These are phyloP conservation scores for Colletotrichum caudatum DNA, from an alignment of 2,329 filamentous ascomycete genomes.

Conservation along the genomic window DNA sequence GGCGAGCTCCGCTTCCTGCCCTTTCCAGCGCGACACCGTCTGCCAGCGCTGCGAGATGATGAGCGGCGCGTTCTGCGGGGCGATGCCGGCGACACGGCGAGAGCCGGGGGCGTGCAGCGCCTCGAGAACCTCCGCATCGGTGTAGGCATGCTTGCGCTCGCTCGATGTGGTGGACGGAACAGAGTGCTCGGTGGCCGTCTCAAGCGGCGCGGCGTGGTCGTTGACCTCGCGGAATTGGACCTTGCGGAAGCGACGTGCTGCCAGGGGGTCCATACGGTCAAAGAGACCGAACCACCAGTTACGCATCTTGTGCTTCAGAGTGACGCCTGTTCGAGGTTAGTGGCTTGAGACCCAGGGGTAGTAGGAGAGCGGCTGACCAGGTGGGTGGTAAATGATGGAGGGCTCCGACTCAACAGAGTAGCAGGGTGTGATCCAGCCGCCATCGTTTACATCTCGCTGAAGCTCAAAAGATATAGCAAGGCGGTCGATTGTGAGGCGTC, in stretches of 20 bases:
- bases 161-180: constrained; percentile 12
- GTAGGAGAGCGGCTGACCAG: neutral
- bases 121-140: constrained; percentile 40
- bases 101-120: constrained; percentile 44
- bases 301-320: constrained; percentile 35
- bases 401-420: constrained; percentile 41
- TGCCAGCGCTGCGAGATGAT: constrained; percentile 43
- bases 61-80: constrained; percentile 35
- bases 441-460: constrained; percentile 45
- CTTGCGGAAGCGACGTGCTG: constrained; percentile 35
- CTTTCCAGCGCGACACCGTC: constrained; percentile 33
- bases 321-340: constrained; percentile 23
- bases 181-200: constrained; percentile 21
- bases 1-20: constrained; percentile 20
- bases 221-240: constrained; percentile 26
- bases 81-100: constrained; percentile 44
- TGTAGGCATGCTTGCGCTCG: constrained; percentile 28
- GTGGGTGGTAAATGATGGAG: constrained; percentile 39
- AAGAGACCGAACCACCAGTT: constrained; percentile 42
- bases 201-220: constrained; percentile 28
- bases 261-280: constrained; percentile 41
- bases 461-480: constrained; percentile 26
- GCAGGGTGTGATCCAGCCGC: constrained; percentile 37
- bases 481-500: constrained; percentile 26
- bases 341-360: neutral